Percentiles rank a stretch among this genome's conserved stretches.
These are phyloP conservation scores for Phycomyces nitens DNA, from an alignment of 192 early-diverging fungal species.

Conservation along the genomic window DNA sequence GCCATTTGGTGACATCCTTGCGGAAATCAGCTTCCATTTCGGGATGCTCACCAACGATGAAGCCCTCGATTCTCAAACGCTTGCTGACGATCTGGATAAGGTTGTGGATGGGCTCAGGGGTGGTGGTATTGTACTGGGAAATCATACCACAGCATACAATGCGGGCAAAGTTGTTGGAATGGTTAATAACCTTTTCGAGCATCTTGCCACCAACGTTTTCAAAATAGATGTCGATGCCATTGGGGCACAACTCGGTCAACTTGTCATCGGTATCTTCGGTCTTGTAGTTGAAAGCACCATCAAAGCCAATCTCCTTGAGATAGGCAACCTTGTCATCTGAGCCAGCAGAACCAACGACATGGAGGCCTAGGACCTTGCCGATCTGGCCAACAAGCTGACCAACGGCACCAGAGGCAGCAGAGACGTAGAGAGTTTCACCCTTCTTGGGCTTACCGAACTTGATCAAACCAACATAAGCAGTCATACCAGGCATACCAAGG, in stretches of 20 bases:
- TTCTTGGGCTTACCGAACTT: constrained; percentile 66
- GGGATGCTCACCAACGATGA: constrained; percentile 54
- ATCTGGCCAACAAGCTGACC: constrained; percentile 75
- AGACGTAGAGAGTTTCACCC: constrained; percentile 83
- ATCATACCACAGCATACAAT: constrained; percentile 75
- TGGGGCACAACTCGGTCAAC: constrained; percentile 61
- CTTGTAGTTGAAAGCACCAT: constrained; percentile 94
- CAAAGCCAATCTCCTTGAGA: constrained; percentile 66
- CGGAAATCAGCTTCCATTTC: constrained; percentile 51
- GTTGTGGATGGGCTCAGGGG: constrained; percentile 55
- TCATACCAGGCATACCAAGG: constrained; percentile 79
- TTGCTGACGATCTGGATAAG: constrained; percentile 50
- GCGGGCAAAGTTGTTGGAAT: constrained; percentile 63
- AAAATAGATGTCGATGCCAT: constrained; percentile 87
- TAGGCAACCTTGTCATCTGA: constrained; percentile 78
- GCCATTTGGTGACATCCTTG: constrained; percentile 51
- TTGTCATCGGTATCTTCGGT: constrained; percentile 48
- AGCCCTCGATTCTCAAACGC: constrained; percentile 60
- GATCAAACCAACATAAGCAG: constrained; percentile 65
- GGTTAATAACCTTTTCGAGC: constrained; percentile 65
- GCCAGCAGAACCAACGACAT: constrained; percentile 83
- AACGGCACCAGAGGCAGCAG: constrained; percentile 72
- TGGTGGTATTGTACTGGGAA: constrained; percentile 59
- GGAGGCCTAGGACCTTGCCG: constrained; percentile 68
- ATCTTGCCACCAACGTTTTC: constrained; percentile 82